Evolutionary conservation across 331 rosid species (phyloP), one percentile per base, ranked within the genome.

Genomic region (Telfairia occidentalis): DNA sequence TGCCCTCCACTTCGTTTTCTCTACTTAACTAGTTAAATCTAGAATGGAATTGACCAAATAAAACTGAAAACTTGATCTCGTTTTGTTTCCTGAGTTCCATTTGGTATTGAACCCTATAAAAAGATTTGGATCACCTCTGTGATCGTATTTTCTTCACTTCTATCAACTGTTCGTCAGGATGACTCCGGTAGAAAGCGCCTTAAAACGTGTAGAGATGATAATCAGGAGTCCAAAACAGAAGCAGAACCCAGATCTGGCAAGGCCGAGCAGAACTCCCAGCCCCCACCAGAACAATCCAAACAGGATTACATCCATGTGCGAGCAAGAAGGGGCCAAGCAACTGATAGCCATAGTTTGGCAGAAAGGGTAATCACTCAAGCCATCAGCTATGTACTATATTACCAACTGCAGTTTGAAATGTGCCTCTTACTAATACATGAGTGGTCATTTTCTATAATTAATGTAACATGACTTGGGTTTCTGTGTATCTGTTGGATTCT

Each of bases 301-400:
- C 95, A 83, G 85, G 98, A 92, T 77, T 90, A 81, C 76, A 92
- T 92, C 45, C 98, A 92, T 65, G 97, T 92, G 2, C 87, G 98
- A 81, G 98, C 98, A 0, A 87, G 98, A 85, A 86, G 98, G 76
- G 98, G 98, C 71, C 97, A 92, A 87, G 98, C 97, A 23, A 90
- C 98, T 49, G 98, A 90, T 76, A 92, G 96, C 80, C 97, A 92
- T 67, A 92, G 97, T 79, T 85, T 90, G 50, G 97, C 96, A 21
- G 97, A 92, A 85, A 90, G 98, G 84, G 98, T 90, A 85, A 71
- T 75, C 65, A 13, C 80, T 66, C 48, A 13, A 76, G 7, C 63
- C 66, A 61, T 69, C 78, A 24, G 26, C 45, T 26, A 9, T 70
- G 38, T 23, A 5, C 2, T 40, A 21, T 60, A 26, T 21, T 50